These are phyloP conservation scores for Limonium bicolor DNA, from an alignment of 148 eudicot genomes.

Conservation along the genomic window DNA sequence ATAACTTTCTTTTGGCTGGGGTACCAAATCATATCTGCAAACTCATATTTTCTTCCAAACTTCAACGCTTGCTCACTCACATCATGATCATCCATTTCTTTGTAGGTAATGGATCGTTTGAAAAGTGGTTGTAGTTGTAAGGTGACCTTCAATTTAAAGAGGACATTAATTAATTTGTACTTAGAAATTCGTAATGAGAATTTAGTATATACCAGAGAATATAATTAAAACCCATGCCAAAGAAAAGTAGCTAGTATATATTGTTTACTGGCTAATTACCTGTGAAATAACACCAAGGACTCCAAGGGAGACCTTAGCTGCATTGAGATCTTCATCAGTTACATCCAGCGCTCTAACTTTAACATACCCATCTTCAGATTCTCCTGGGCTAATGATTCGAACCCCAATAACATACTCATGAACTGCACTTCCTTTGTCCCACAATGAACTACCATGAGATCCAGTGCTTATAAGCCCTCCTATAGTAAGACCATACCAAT, in stretches of 20 bases:
- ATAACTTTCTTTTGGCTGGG: slow-evolving; percentile 36
- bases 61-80: slow-evolving; percentile 26
- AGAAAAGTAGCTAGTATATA: too few species aligned
- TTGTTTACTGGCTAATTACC: too few species aligned
- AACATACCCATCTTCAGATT: slow-evolving; percentile 22
- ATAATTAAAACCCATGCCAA: too few species aligned
- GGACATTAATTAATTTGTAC: too few species aligned
- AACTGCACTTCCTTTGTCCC: slow-evolving; percentile 53
- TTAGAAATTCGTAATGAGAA: too few species aligned
- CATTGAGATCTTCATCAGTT: slow-evolving; percentile 29
- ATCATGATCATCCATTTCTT: slow-evolving; percentile 19
- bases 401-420: slow-evolving; percentile 46
- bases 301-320: slow-evolving; percentile 67
- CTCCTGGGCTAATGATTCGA: slow-evolving; percentile 40
- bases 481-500: slow-evolving; percentile 72
- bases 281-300: slow-evolving; percentile 79
- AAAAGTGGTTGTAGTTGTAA: slow-evolving; percentile 37
- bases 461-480: slow-evolving; percentile 69
- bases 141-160: slow-evolving; percentile 65
- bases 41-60: slow-evolving; percentile 46
- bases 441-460: slow-evolving; percentile 67
- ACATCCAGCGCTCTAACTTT: slow-evolving; percentile 17
- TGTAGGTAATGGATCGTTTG: slow-evolving; percentile 37
- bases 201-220: too few species aligned
- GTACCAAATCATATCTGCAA: slow-evolving; percentile 54